Evolutionary conservation across 176 grass and related monocot species (phyloP).

Genomic region (Canna indica): DNA sequence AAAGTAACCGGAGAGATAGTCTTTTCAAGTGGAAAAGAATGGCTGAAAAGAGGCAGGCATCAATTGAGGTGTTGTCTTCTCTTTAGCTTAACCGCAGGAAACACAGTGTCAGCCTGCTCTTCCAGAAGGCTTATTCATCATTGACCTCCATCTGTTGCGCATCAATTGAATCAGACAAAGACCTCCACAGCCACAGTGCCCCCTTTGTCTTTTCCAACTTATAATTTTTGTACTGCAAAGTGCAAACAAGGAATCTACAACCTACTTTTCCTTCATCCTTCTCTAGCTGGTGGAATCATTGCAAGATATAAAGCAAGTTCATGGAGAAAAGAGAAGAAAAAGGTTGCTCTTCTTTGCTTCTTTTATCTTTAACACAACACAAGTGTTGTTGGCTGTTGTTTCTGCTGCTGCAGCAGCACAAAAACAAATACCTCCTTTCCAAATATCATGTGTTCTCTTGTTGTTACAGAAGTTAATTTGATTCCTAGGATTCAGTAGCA

Average conservation of each 20-base stretch:
- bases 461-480: no score
- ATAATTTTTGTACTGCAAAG: background rate
- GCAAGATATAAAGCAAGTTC: no score
- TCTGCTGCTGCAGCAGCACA: no score
- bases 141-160: background rate
- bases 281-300: background rate
- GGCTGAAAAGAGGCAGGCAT: no score
- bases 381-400: no score
- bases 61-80: no score
- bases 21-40: no score
- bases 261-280: background rate
- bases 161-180: background rate
- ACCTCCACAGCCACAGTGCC: background rate
- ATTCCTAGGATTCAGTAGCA: background rate
- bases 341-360: no score
- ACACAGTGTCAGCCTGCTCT: background rate
- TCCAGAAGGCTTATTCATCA: background rate
- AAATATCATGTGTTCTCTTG: no score
- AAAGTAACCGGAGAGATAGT: no score
- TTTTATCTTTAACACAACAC: no score
- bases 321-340: background rate
- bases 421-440: background rate
- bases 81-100: no score
- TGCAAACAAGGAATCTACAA: background rate
- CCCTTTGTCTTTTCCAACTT: background rate